Conservation (phyloP, 257 asterid species). For the Solanum dulcamara region DNA sequence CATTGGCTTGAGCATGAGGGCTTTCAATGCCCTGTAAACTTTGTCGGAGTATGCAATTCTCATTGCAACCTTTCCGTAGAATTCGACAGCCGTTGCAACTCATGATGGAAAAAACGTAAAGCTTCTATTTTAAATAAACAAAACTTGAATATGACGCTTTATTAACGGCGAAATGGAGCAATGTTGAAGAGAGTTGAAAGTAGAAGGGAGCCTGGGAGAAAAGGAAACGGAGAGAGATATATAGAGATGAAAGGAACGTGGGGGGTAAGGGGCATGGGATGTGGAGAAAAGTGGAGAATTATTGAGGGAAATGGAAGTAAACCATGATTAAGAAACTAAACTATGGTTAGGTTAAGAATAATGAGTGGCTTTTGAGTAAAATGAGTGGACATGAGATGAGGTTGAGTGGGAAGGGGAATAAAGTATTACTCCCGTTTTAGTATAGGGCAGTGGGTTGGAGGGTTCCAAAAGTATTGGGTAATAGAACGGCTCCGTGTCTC, state of each 20-base stretch:
- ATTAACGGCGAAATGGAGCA: background rate
- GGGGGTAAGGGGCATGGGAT: constrained; percentile 3
- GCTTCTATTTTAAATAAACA: background rate
- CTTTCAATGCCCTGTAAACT: constrained; percentile 40
- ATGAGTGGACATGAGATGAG: constrained; percentile 2
- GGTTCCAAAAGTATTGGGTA: constrained; percentile 55
- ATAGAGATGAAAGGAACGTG: constrained; percentile 7
- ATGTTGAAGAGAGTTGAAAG: background rate
- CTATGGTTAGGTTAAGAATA: background rate
- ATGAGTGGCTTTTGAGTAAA: background rate
- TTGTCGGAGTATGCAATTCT: constrained; percentile 57
- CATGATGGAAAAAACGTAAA: constrained; percentile 15
- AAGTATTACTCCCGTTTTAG: background rate
- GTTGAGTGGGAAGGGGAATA: background rate
- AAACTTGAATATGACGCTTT: background rate
- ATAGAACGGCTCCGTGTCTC: constrained; percentile 64
- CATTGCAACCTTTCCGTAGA: constrained; percentile 81
- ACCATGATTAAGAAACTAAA: constrained; percentile 6
- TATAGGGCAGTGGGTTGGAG: background rate
- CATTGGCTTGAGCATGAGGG: constrained; percentile 77
- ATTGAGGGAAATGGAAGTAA: background rate
- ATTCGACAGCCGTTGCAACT: constrained; percentile 87
- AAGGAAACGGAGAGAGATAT: constrained; percentile 1
- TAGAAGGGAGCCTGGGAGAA: background rate
- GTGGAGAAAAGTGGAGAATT: constrained; percentile 11